Conservation (phyloP, 192 early-diverging fungal genomes). For the Phlyctochytrium planicorne region DNA sequence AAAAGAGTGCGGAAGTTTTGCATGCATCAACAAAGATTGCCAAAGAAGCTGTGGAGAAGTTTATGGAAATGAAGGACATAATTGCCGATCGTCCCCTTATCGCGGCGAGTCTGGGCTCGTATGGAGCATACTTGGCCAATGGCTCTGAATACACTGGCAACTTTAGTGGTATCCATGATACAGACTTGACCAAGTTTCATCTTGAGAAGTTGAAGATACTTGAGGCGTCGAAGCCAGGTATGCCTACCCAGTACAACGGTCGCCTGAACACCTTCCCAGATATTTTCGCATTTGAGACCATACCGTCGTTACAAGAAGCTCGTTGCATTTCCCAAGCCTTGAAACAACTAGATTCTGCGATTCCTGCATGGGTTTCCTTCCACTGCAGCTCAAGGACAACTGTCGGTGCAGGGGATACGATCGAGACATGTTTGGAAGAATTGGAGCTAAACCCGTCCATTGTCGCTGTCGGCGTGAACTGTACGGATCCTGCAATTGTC, state of each 20-base stretch:
- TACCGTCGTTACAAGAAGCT: slow-evolving; percentile 60
- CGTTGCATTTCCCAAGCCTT: slow-evolving; percentile 41
- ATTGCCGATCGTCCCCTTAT: slow-evolving; percentile 13
- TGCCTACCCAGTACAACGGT: slow-evolving; percentile 16
- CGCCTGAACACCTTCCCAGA: slow-evolving; percentile 40
- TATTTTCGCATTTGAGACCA: slow-evolving; percentile 68
- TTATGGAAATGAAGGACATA: neutral
- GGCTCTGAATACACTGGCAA: slow-evolving; percentile 69
- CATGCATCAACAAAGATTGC: neutral
- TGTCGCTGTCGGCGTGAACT: slow-evolving; percentile 64
- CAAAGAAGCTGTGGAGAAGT: neutral
- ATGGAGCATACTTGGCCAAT: slow-evolving; percentile 63
- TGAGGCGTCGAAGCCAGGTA: slow-evolving; percentile 11
- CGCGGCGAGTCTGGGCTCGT: slow-evolving; percentile 63
- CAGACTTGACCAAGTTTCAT: slow-evolving; percentile 56
- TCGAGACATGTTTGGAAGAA: slow-evolving; percentile 38
- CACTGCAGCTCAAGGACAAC: slow-evolving; percentile 33
- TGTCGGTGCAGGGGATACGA: slow-evolving; percentile 51
- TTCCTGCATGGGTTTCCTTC: slow-evolving; percentile 64
- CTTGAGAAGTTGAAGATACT: slow-evolving; percentile 36
- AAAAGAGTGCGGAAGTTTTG: neutral
- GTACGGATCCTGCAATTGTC: slow-evolving; percentile 50
- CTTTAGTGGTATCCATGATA: slow-evolving; percentile 40
- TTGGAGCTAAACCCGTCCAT: slow-evolving; percentile 32
- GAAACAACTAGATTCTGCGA: neutral